These are phyloP conservation scores for Arthrobotrys sphaeroides DNA, from an alignment of 2,329 filamentous ascomycete species.

Conservation along the genomic window DNA sequence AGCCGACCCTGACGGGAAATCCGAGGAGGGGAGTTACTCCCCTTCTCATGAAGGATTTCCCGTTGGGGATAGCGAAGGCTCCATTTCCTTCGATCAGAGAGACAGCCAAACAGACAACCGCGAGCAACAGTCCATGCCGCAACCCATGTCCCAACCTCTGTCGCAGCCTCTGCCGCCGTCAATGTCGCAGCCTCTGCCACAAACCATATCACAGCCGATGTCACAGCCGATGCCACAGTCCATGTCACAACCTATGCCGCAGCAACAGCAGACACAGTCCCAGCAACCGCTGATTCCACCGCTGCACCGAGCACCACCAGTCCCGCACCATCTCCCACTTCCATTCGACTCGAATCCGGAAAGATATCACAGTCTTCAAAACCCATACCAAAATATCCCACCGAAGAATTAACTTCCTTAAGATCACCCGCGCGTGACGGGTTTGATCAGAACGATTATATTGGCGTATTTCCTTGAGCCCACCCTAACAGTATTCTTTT, in stretches of 20 bases:
- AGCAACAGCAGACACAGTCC: conserved; percentile 20
- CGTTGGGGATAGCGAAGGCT: conserved; percentile 52
- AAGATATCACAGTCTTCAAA: conserved; percentile 36
- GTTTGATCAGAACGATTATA: not conserved
- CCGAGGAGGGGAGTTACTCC: conserved; percentile 55
- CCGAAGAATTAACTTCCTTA: conserved; percentile 39
- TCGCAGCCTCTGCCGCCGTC: not conserved
- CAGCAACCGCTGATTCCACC: conserved; percentile 51
- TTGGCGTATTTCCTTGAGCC: not conserved
- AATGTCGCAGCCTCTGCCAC: not conserved
- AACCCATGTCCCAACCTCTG: conserved; percentile 22
- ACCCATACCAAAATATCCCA: conserved; percentile 42
- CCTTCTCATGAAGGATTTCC: conserved; percentile 55
- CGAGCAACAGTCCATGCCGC: conserved; percentile 41
- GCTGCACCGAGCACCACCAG: conserved; percentile 37
- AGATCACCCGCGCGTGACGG: not conserved
- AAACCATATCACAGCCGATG: not conserved
- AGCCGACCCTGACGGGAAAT: conserved; percentile 54
- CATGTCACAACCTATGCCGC: conserved; percentile 6
- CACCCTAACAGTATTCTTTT: not conserved
- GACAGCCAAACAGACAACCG: conserved; percentile 51
- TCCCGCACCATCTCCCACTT: conserved; percentile 44
- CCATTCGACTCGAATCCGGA: conserved; percentile 47
- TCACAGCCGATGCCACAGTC: conserved; percentile 4
- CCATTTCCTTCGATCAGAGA: conserved; percentile 54